Base-by-base conservation (phyloP, 768 basidiomycete species). In the Suillus bovinus region DNA sequence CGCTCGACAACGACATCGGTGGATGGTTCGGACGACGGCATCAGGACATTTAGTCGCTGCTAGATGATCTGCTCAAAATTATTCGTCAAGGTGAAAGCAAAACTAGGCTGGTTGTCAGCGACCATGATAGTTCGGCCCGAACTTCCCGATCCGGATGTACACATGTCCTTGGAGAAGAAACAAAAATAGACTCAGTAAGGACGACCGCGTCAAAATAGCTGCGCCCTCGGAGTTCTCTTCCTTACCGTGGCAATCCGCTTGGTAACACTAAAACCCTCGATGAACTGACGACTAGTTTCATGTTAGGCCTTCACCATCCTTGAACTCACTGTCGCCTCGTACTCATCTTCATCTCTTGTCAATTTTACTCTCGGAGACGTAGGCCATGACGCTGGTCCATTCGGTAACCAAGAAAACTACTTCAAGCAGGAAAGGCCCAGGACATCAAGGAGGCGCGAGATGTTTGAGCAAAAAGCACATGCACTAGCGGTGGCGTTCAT, bases 21-120 rank as follows among this genome's bases (percentile, higher is more conserved):
- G 34, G 73, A 73, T 34, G 72, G 72, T 31, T 66, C 72, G 14
- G 72, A 73, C 24, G 71, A 73, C 24, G 50, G 39, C 47, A 38
- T 57, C 24, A n/a, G 59, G 54, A 31, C 31, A 38, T 38, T 10
- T 59, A 33, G 31, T 52, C 24, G 55, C 17, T 56, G 10, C 7
- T 56, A 6, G 16, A 55, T 16, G 53, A 13, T 29, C 27, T 50
- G 49, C 7, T 50, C 49, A 50, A 50, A 27, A 38, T 6, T 11
- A 24, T 56, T 39, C 17, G 50, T 33, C n/a, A n/a, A n/a, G n/a
- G n/a, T n/a, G n/a, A n/a, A n/a, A n/a, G n/a, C n/a, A n/a, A n/a
- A n/a, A n/a, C n/a, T n/a, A n/a, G n/a, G n/a, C n/a, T n/a, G n/a
- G n/a, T n/a, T n/a, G n/a, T n/a, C n/a, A n/a, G n/a, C n/a, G n/a